These are phyloP conservation scores for Ascodesmis nigricans DNA, from an alignment of 495 filamentous ascomycete genomes.

Conservation along the genomic window DNA sequence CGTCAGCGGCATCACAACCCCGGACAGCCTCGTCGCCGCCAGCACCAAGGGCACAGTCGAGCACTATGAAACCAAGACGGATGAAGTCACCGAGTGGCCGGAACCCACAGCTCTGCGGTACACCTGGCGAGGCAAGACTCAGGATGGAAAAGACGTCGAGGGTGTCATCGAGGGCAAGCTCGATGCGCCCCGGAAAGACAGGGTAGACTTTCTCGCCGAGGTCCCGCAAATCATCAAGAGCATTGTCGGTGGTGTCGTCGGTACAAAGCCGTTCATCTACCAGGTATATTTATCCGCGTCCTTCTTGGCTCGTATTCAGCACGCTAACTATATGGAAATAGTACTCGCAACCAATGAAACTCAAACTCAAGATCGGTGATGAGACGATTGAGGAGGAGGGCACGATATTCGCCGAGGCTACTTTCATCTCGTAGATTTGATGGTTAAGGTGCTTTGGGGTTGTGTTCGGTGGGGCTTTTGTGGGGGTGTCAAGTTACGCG, in stretches of 20 bases:
- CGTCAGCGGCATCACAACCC: slow-evolving; percentile 60
- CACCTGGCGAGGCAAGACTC: slow-evolving; percentile 54
- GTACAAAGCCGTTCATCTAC: slow-evolving; percentile 93
- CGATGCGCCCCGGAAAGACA: slow-evolving; percentile 51
- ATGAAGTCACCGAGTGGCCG: slow-evolving; percentile 69
- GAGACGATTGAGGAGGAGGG: slow-evolving; percentile 57
- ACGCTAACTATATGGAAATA: slow-evolving; percentile 5
- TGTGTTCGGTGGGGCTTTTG: too few relatives aligned
- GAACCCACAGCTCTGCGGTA: slow-evolving; percentile 57
- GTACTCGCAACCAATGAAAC: slow-evolving; percentile 30
- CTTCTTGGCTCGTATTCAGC: background rate
- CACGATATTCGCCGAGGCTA: slow-evolving; percentile 58
- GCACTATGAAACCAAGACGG: slow-evolving; percentile 45
- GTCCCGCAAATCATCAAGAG: slow-evolving; percentile 87
- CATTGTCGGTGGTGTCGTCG: slow-evolving; percentile 64
- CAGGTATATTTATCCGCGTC: slow-evolving; percentile 35
- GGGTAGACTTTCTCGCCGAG: slow-evolving; percentile 89
- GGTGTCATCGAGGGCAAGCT: slow-evolving; percentile 48
- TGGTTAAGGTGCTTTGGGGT: too few relatives aligned
- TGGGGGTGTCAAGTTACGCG: too few relatives aligned
- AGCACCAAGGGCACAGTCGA: slow-evolving; percentile 36
- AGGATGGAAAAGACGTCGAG: slow-evolving; percentile 47
- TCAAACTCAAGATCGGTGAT: slow-evolving; percentile 69
- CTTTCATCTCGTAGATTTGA: slow-evolving; percentile 95
- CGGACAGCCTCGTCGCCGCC: slow-evolving; percentile 57